phyloP scores from a whole-genome alignment of 208 protist genomes.

The Herpetomonas muscarum region DNA sequence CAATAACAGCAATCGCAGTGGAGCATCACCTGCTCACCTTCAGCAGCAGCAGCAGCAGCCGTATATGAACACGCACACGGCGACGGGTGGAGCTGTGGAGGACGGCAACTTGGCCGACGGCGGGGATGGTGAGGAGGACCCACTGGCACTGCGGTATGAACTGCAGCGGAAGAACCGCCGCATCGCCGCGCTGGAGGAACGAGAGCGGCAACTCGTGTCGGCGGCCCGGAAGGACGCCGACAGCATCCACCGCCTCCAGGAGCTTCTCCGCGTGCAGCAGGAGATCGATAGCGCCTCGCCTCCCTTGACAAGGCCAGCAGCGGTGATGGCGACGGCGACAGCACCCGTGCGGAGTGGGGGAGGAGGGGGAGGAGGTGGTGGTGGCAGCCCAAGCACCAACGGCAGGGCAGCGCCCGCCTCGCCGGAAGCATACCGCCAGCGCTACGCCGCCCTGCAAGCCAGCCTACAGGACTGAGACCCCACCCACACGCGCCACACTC shows the following conservation, averaged over 20 bases:
- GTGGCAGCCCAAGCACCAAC: neutral
- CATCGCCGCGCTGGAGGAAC: conserved; percentile 31
- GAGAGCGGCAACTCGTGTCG: conserved; percentile 19
- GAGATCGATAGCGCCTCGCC: conserved; percentile 13
- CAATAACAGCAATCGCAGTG: too few species aligned
- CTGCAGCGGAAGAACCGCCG: conserved; percentile 22
- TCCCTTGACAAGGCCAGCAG: neutral
- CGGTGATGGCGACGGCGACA: neutral
- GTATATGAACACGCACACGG: neutral
- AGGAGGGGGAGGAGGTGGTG: conserved; percentile 1
- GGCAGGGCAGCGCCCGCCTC: conserved; percentile 2
- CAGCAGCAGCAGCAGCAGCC: neutral
- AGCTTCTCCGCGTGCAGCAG: conserved; percentile 25
- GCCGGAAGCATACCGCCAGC: conserved; percentile 22
- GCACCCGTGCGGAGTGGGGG: neutral
- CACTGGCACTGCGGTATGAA: conserved; percentile 23
- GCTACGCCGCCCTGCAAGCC: conserved; percentile 21
- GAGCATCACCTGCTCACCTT: too few species aligned
- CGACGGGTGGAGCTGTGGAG: neutral
- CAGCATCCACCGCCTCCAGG: conserved; percentile 23
- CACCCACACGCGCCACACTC: too few species aligned
- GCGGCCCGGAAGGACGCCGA: conserved; percentile 18
- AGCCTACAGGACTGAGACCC: neutral
- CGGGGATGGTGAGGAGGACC: conserved; percentile 6
- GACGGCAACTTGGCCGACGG: neutral